A percentile compares a stretch with the other conserved stretches of the same genome.
Evolutionary conservation across 352 stramenopile species (phyloP).

Genomic region (Phytophthora citrophthora): DNA sequence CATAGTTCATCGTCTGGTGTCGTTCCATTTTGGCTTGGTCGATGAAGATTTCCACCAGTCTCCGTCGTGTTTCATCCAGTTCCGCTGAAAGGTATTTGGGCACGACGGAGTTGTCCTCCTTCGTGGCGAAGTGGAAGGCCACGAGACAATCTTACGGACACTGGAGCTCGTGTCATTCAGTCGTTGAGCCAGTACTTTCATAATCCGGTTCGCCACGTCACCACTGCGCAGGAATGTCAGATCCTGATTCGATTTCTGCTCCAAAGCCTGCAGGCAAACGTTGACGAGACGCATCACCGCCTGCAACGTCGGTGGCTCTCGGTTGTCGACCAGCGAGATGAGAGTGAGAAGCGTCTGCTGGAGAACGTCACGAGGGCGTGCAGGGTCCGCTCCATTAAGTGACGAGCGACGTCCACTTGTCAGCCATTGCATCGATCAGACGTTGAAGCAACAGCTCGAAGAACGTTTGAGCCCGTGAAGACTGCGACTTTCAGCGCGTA

Average conservation of each 20-base stretch:
- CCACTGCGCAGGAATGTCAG: constrained; percentile 39
- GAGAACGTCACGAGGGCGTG: constrained; percentile 39
- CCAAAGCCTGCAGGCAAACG: constrained; percentile 45
- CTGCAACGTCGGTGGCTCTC: constrained; percentile 54
- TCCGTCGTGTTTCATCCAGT: constrained; percentile 58
- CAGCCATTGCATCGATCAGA: constrained; percentile 55
- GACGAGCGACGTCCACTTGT: constrained; percentile 51
- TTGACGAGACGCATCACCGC: constrained; percentile 59
- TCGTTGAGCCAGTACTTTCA: constrained; percentile 40
- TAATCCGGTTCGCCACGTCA: constrained; percentile 39
- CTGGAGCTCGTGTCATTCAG: constrained; percentile 62
- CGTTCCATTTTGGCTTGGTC: constrained; percentile 61
- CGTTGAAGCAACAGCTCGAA: constrained; percentile 65
- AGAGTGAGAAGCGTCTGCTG: constrained; percentile 52
- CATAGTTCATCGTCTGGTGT: constrained; percentile 12
- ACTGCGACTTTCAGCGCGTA: constrained; percentile 65
- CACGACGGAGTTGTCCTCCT: constrained; percentile 48
- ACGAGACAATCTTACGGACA: constrained; percentile 83
- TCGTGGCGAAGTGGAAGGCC: constrained; percentile 62
- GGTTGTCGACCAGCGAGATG: constrained; percentile 39
- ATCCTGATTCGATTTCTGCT: constrained; percentile 14
- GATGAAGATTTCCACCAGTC: constrained; percentile 81
- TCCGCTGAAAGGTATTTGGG: constrained; percentile 52
- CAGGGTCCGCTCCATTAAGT: constrained; percentile 64
- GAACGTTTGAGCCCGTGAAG: constrained; percentile 52